These are phyloP conservation scores for Salix brachista DNA, from an alignment of 345 rosid genomes.

Conservation along the genomic window DNA sequence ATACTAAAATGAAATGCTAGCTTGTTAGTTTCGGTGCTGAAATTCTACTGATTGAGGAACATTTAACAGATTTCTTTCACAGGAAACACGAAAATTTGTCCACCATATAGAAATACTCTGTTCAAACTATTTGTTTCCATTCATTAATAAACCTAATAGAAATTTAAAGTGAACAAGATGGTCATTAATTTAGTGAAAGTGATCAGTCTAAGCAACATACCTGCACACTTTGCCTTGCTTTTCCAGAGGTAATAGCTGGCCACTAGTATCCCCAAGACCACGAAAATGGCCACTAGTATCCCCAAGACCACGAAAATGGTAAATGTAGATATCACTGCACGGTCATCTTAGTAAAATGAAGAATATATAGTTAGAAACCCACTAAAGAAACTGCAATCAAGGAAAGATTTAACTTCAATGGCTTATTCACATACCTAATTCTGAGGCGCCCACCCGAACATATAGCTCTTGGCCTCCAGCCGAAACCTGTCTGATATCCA, in stretches of 20 bases:
- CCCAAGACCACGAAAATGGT: no score
- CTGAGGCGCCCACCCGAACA: slow-evolving; percentile 7
- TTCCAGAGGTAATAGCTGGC: neutral
- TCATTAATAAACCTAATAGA: neutral
- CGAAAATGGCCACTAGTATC: neutral
- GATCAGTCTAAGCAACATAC: neutral
- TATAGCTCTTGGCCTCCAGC: slow-evolving; percentile 2
- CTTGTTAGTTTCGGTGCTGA: no score
- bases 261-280: neutral
- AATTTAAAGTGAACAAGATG: neutral
- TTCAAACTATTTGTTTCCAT: neutral
- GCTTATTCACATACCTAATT: slow-evolving; percentile 4
- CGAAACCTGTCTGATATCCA: slow-evolving; percentile 3
- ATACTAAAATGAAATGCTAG: no score
- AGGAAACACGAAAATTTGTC: no score
- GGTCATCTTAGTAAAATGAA: no score
- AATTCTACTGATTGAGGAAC: no score
- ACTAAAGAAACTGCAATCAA: neutral
- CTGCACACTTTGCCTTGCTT: neutral
- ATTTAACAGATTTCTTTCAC: no score
- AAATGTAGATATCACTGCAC: neutral
- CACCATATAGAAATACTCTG: no score
- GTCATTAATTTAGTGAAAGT: neutral
- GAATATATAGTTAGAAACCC: no score
- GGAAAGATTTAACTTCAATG: neutral